Base-by-base conservation (phyloP, 2,329 filamentous ascomycete genomes). In the Fusarium buharicum region DNA sequence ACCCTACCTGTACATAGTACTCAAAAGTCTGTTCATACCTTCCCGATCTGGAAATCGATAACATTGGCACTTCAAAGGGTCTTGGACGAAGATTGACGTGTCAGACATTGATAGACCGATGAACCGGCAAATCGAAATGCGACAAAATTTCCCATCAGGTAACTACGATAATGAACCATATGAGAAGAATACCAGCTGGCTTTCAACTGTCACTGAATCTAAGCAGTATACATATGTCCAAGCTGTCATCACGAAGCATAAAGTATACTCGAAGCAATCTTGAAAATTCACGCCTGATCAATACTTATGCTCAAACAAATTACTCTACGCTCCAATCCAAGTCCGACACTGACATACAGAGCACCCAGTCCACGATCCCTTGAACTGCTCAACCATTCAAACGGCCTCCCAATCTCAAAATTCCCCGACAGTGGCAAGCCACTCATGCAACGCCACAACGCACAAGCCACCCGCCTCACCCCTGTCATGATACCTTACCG, bases 11-110 rank as follows among this genome's bases (percentile, higher is more conserved):
- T n/a, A n/a, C 37, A 36, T 31, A 16, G 28, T 55, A 37, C 24
- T 6, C 28, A 47, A 22, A 18, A 41, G 18, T 50, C 28, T 46
- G 57, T 36, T 22, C 41, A 59, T 54, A 59, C 62, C 62, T 66
- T 65, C 62, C 62, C 20, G 20, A 55, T 59, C 7, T 18, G 57
- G 61, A 36, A 36, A 31, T 45, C 18, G 13, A 31, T 20, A 45
- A 31, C 6, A 27, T 45, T 46, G 18, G 17, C 18, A 37, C 16
- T 18, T 20, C 37, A 50, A 36, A 39, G 36, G 18, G 44, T 18
- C 36, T 43, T 47, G 20, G 31, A 22, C 37, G 24, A 64, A 13
- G 30, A 12, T 28, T 27, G 17, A 48, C 22, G 16, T 61, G 18
- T 33, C 17, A 36, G 10, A 20, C 11, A 17, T 36, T 36, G 6